Evolutionary conservation across 306 rosid species (phyloP).

Genomic region (Begonia fuchsioides): DNA sequence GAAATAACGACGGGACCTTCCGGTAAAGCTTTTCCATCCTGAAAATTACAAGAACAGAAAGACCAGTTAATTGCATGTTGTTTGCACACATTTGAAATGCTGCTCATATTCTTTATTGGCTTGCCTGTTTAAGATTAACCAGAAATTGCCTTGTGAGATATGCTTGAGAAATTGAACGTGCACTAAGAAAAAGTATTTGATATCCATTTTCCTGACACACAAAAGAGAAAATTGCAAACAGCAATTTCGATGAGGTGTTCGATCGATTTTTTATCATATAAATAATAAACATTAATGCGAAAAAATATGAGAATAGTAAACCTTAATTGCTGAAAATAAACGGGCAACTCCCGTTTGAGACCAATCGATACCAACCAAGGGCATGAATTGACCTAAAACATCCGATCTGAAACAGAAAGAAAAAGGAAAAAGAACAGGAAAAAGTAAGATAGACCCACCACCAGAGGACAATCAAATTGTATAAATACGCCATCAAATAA

Average conservation of each 20-base stretch:
- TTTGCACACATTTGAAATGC: constrained; percentile 8
- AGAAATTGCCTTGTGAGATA: constrained; percentile 72
- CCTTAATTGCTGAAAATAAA: constrained; percentile 96
- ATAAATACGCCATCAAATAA: no score
- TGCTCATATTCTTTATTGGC: constrained; percentile 9
- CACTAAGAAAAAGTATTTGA: constrained; percentile 89
- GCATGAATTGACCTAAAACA: constrained; percentile 99
- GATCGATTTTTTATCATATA: not conserved
- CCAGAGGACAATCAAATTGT: not conserved
- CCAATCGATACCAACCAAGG: constrained; percentile 96
- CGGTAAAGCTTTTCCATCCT: constrained; percentile 90
- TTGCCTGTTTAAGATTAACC: constrained; percentile 83
- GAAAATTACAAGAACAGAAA: constrained; percentile 13
- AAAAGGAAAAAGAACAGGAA: constrained; percentile 10
- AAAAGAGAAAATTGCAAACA: not conserved
- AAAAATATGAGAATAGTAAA: constrained; percentile 4
- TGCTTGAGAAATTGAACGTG: constrained; percentile 95
- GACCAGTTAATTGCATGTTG: not conserved
- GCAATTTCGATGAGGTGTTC: constrained; percentile 10
- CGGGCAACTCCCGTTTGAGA: constrained; percentile 93
- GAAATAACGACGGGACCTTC: constrained; percentile 96
- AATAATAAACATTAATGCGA: no score
- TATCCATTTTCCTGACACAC: constrained; percentile 83
- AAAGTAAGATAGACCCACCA: constrained; percentile 2
- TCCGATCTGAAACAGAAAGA: constrained; percentile 49